Evolutionary conservation across 768 basidiomycete species (phyloP), one percentile per base, ranked within the genome.

Genomic region (Cystobasidium onofrii): DNA sequence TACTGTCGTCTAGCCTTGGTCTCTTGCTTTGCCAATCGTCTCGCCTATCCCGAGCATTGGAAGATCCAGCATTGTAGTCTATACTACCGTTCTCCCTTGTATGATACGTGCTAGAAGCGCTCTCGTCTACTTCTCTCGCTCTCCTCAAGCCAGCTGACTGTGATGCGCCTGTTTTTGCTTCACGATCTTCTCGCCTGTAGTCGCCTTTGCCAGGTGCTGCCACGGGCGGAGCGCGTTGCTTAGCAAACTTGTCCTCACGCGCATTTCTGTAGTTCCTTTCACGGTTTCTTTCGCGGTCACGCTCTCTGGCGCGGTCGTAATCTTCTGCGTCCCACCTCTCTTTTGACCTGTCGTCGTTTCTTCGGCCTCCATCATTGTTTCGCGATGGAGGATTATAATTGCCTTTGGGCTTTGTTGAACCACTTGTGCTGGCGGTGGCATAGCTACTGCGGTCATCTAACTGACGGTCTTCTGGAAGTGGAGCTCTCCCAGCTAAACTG

Each of bases 381-480:
- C 44, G 43, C 34, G 33, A 9, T 39, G 63, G 39, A n/a, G 27
- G 63, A 41, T 27, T 64, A 25, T 64, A 41, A 23, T 41, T 41
- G 44, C 63, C 44, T 43, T 54, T 64, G 63, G 36, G 34, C 36
- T 27, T 64, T 13, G 63, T 39, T 27, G 63, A 29, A 33, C 33
- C 69, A 23, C 54, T 60, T n/a, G 34, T 60, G 55, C 33, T 54
- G 29, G 66, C 41, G 31, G 31, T 50, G 27, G 66, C 46, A 69
- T 69, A 50, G 66, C 46, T 54, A 20, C 34, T 52, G 46, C 50
- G 10, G 23, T 54, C 44, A 9, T 69, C 54, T 29, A 55, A 10
- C 46, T 44, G n/a, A 25, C 69, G 29, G 52, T 71, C 69, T 54
- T 43, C 65, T n/a, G 65, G 65, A 18, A 67, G 65, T 2, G 65